Evolutionary conservation across 345 rosid species (phyloP).

Genomic region (Gossypium sturtianum): DNA sequence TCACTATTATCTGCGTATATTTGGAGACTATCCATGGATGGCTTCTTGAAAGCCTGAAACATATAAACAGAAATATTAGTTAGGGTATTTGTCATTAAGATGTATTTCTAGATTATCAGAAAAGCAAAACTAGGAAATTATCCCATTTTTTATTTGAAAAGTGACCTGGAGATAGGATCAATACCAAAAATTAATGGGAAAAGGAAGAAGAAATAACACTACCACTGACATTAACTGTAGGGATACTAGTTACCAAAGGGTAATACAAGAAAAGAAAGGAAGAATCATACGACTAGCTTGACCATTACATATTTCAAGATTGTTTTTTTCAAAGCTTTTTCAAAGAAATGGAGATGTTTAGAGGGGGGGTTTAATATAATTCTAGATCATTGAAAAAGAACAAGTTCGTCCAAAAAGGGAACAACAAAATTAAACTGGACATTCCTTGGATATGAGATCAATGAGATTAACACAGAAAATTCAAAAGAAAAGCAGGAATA

Average conservation of each 20-base stretch:
- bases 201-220: neutral
- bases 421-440: neutral
- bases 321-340: neutral
- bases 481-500: neutral
- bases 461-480: neutral
- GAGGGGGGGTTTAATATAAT: neutral
- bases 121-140: neutral
- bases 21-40: conserved; percentile 50
- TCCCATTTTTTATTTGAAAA: neutral
- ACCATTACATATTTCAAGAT: neutral
- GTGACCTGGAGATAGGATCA: neutral
- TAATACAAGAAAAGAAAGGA: neutral
- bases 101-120: neutral
- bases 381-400: neutral
- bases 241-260: neutral
- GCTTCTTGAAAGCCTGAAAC: neutral
- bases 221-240: neutral
- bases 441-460: neutral
- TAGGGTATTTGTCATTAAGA: neutral
- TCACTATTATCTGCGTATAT: conserved; percentile 28
- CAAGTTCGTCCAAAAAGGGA: neutral
- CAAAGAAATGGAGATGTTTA: neutral
- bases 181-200: neutral
- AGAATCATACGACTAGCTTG: neutral
- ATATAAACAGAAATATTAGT: neutral